phyloP scores from a whole-genome alignment of 2,329 filamentous ascomycete genomes.

The Monilinia fructigena region DNA sequence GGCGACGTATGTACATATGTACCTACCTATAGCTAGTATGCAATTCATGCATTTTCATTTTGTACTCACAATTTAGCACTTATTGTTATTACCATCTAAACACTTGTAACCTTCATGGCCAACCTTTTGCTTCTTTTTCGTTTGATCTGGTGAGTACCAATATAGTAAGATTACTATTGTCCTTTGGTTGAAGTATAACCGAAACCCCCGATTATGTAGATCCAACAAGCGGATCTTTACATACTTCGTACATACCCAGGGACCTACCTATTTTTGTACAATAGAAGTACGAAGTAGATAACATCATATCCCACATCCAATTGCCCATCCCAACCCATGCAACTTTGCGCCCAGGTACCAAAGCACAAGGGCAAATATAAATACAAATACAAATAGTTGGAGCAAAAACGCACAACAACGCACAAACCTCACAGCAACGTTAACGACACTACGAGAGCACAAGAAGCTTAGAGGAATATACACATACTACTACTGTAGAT shows the following conservation, averaged over 20 bases:
- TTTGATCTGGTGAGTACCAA: too few relatives aligned
- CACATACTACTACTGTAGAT: neutral
- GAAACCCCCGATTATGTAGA: neutral
- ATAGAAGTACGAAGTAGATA: neutral
- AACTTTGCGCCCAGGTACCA: neutral
- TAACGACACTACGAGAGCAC: neutral
- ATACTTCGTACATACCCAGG: neutral
- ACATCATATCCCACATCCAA: neutral
- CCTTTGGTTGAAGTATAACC: neutral
- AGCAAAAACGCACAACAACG: too few relatives aligned
- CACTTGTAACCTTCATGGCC: neutral
- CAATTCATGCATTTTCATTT: too few relatives aligned
- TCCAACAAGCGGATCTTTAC: neutral
- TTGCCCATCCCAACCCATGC: neutral
- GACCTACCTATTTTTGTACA: neutral
- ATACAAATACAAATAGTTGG: too few relatives aligned
- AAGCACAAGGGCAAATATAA: neutral
- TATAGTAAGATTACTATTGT: neutral
- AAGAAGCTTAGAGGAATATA: too few relatives aligned
- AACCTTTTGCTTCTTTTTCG: neutral
- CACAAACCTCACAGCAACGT: too few relatives aligned
- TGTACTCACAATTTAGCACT: neutral
- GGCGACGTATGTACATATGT: too few relatives aligned
- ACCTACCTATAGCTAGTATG: too few relatives aligned
- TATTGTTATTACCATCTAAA: too few relatives aligned